Base-by-base conservation (phyloP, 352 stramenopile genomes). In the Phytophthora crassamura region DNA sequence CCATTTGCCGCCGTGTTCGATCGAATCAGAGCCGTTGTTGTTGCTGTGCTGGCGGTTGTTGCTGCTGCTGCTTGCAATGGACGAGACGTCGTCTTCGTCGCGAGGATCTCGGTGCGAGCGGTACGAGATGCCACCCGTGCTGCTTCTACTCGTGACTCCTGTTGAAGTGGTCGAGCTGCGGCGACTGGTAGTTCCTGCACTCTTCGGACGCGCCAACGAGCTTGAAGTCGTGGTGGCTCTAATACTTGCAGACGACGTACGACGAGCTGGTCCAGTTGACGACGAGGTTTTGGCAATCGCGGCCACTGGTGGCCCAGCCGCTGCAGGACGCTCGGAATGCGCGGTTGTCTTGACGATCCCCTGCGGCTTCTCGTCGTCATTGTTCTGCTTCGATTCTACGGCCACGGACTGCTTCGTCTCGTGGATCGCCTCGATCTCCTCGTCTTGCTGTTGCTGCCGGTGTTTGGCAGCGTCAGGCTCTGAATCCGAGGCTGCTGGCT, bases 191-290 rank as follows among this genome's bases (percentile, higher is more conserved):
- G 64, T 55, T 20, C 66, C 67, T 14, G 74, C 74, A 66, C 74
- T 91, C 42, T 86, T 84, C 0, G 80, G 77, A 14, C 82, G 80
- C 35, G 66, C 66, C 14, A 84, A 68, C 12, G 77, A 77, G 32
- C 61, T 70, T 2, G 56, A 59, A 38, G 36, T 69, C 5, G 36
- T 64, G 4, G 49, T 53, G 16, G 53, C 39, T 51, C 38, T 51
- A 3, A 54, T 45, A 8, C 50, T 46, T 11, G 43, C 55, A 22
- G 55, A 71, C 0, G 64, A 62, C 9, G 65, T 45, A 4, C 77
- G 71, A 14, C 59, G 66, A 25, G 67, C 58, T 22, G 49, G 7
- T 47, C n/a, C 38, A 30, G 34, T 41, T 30, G 25, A 41, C n/a
- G 48, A 40, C 10, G 39, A 36, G 40, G 28, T 32, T 5, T 50